Percentiles rank a stretch among this genome's conserved stretches.
phyloP scores from a whole-genome alignment of 805 yeast species.

The Yarrowia phangngaensis region DNA sequence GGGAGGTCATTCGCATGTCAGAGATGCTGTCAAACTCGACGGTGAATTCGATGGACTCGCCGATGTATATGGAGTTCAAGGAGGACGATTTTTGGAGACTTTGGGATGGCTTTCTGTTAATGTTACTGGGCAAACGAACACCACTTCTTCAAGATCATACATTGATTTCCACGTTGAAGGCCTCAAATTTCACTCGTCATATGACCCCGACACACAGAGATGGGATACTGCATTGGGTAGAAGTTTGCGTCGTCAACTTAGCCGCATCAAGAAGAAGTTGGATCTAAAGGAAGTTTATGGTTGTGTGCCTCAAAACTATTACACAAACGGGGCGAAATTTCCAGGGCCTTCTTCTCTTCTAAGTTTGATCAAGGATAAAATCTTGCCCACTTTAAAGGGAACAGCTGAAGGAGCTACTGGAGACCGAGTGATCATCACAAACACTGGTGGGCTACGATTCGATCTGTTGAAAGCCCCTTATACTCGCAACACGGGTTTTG shows the following conservation, averaged over 20 bases:
- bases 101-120: constrained; percentile 78
- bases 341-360: constrained; percentile 56
- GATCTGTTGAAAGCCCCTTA: constrained; percentile 82
- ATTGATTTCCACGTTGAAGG: constrained; percentile 77
- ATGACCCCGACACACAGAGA: constrained; percentile 28
- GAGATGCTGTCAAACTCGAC: constrained; percentile 76
- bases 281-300: constrained; percentile 59
- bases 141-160: constrained; percentile 52
- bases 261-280: constrained; percentile 37
- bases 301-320: constrained; percentile 60
- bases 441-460: constrained; percentile 85
- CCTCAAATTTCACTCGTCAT: constrained; percentile 58
- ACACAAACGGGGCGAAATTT: constrained; percentile 62
- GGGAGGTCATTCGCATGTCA: constrained; percentile 91
- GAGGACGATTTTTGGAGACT: constrained; percentile 91
- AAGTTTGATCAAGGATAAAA: constrained; percentile 52
- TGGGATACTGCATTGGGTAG: constrained; percentile 16
- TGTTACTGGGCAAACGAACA: constrained; percentile 28
- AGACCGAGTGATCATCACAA: constrained; percentile 59
- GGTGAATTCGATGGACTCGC: constrained; percentile 58
- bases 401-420: constrained; percentile 35
- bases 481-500: constrained; percentile 73
- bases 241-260: constrained; percentile 6
- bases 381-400: constrained; percentile 48
- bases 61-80: constrained; percentile 64